Evolutionary conservation across 2,329 filamentous ascomycete species (phyloP).

Genomic region (Penicillium sp.): DNA sequence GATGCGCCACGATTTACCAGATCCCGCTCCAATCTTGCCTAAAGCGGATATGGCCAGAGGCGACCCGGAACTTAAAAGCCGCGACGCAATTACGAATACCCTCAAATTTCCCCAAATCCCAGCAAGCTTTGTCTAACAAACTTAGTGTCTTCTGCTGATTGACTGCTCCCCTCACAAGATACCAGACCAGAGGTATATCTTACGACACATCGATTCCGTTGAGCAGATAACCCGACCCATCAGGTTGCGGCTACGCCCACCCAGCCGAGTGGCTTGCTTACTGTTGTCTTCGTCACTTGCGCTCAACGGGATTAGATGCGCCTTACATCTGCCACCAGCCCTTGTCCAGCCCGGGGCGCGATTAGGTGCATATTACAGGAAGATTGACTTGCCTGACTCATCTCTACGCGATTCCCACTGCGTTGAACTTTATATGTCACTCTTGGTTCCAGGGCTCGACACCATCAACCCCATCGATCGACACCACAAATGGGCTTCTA

Average conservation of each 20-base stretch:
- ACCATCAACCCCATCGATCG: not conserved
- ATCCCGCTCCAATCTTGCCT: too few relatives aligned
- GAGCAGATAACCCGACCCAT: not conserved
- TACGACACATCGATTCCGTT: too few relatives aligned
- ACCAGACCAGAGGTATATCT: too few relatives aligned
- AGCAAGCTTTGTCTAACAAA: too few relatives aligned
- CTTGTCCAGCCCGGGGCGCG: too few relatives aligned
- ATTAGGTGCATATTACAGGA: not conserved
- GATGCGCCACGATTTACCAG: too few relatives aligned
- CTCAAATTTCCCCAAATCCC: too few relatives aligned
- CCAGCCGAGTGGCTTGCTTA: not conserved
- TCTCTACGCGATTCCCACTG: not conserved
- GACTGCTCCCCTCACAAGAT: too few relatives aligned
- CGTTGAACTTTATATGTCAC: not conserved
- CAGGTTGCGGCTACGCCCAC: not conserved
- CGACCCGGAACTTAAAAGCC: too few relatives aligned
- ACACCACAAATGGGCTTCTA: constrained; percentile 19
- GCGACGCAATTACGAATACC: too few relatives aligned
- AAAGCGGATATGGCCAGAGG: too few relatives aligned
- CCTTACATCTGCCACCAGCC: not conserved
- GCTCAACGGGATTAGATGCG: not conserved
- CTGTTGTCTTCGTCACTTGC: not conserved
- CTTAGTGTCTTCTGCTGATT: too few relatives aligned
- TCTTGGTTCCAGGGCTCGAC: not conserved
- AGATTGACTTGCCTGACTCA: not conserved